Conservation (phyloP, 768 basidiomycete species). For the Grammothele lineata region DNA sequence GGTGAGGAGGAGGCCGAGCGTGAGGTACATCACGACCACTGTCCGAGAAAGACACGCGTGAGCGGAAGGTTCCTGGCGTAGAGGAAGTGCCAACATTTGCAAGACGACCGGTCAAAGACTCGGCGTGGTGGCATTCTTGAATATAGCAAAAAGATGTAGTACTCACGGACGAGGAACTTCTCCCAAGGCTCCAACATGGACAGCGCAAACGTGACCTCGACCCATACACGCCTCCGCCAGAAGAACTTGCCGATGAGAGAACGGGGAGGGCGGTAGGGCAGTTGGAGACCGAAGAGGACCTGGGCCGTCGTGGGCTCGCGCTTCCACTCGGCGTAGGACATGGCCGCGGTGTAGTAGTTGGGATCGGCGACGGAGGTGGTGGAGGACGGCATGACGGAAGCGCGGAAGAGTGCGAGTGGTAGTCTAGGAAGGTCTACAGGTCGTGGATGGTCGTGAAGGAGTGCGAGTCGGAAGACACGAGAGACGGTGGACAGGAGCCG, state of each 20-base stretch:
- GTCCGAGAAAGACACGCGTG: too few relatives aligned
- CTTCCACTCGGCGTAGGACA: slow-evolving; percentile 23
- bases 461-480: too few relatives aligned
- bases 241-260: slow-evolving; percentile 23
- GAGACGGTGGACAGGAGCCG: not conserved
- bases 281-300: slow-evolving; percentile 20
- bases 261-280: slow-evolving; percentile 22
- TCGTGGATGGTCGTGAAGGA: too few relatives aligned
- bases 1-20: slow-evolving; percentile 42
- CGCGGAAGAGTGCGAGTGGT: not conserved
- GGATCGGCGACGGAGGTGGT: slow-evolving; percentile 5
- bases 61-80: not conserved
- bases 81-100: not conserved
- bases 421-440: not conserved
- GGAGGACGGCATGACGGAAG: not conserved
- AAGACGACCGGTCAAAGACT: too few relatives aligned
- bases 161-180: slow-evolving; percentile 54
- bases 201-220: slow-evolving; percentile 60
- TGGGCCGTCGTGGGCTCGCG: slow-evolving; percentile 15
- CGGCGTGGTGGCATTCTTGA: too few relatives aligned
- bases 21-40: slow-evolving; percentile 39
- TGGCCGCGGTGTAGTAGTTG: slow-evolving; percentile 10
- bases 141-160: not conserved
- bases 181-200: slow-evolving; percentile 68
- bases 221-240: slow-evolving; percentile 49